phyloP scores from a whole-genome alignment of 208 protist genomes.

The Trypanosoma cruzi region DNA sequence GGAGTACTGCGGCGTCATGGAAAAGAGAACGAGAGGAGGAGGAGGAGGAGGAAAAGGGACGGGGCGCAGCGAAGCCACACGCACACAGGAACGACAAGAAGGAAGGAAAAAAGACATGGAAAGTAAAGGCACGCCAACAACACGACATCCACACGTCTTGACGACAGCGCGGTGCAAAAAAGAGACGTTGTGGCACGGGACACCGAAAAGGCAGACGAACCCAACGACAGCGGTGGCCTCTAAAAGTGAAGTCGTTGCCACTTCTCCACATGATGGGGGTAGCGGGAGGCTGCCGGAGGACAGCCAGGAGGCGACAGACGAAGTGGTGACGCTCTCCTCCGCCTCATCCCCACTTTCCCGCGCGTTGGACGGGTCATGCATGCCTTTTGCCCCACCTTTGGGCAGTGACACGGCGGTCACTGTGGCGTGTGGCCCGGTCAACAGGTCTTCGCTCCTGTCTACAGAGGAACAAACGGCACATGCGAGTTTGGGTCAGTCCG shows the following conservation, averaged over 20 bases:
- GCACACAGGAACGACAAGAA: not conserved
- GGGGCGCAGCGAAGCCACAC: too few species aligned
- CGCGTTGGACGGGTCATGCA: not conserved
- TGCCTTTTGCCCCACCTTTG: not conserved
- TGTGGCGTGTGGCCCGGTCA: not conserved
- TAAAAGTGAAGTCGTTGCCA: too few species aligned
- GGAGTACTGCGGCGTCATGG: not conserved
- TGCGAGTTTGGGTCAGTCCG: not conserved
- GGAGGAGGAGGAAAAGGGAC: too few species aligned
- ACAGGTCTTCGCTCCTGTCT: too few species aligned
- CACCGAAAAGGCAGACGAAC: not conserved
- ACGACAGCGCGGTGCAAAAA: not conserved
- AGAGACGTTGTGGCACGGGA: not conserved
- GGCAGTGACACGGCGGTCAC: too few species aligned
- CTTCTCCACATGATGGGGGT: not conserved
- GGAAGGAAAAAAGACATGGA: not conserved
- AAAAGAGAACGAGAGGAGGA: not conserved
- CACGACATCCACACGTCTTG: not conserved
- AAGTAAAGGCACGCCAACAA: not conserved
- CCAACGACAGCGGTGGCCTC: too few species aligned
- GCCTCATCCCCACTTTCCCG: slow-evolving; percentile 2
- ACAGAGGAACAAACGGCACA: not conserved
- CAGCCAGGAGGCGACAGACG: not conserved
- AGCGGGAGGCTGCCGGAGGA: not conserved
- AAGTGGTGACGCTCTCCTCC: slow-evolving; percentile 16